Conservation (phyloP, 371 early-diverging fungal species). For the Zopfochytrium polystomum region DNA sequence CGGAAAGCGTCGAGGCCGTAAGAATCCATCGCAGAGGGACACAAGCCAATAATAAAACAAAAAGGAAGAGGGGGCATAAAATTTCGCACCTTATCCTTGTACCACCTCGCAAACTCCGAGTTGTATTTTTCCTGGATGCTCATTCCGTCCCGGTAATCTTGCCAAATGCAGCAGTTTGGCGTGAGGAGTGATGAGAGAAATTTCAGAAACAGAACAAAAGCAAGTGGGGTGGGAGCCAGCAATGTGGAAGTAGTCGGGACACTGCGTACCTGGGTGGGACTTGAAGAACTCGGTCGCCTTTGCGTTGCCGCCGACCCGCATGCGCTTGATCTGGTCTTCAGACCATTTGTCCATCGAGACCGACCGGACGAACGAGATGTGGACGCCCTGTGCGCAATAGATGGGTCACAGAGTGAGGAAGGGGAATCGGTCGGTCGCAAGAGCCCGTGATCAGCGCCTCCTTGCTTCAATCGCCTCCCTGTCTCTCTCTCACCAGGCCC, state of each 20-base stretch:
- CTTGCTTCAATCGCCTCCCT: neutral
- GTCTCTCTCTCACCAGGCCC: constrained; percentile 30
- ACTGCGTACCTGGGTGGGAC: constrained; percentile 57
- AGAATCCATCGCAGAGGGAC: neutral
- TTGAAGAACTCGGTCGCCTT: constrained; percentile 84
- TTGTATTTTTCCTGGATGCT: constrained; percentile 74
- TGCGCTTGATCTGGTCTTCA: constrained; percentile 87
- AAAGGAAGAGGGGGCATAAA: neutral
- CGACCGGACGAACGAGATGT: constrained; percentile 95
- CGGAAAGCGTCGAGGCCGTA: neutral
- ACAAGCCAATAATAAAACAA: neutral
- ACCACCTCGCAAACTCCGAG: constrained; percentile 79
- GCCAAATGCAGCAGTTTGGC: neutral
- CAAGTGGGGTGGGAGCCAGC: no score
- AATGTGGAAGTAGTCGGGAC: no score
- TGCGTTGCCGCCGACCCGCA: constrained; percentile 94
- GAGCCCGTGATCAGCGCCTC: neutral
- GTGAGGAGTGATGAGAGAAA: no score
- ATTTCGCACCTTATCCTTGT: constrained; percentile 82
- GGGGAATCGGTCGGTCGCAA: constrained; percentile 3
- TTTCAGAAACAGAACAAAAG: no score
- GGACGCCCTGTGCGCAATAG: constrained; percentile 67
- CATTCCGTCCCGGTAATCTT: constrained; percentile 75
- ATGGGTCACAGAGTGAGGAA: neutral
- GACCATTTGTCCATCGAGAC: constrained; percentile 98